Base-by-base conservation (phyloP, 495 filamentous ascomycete genomes). In the Hypoxylon intermedium region DNA sequence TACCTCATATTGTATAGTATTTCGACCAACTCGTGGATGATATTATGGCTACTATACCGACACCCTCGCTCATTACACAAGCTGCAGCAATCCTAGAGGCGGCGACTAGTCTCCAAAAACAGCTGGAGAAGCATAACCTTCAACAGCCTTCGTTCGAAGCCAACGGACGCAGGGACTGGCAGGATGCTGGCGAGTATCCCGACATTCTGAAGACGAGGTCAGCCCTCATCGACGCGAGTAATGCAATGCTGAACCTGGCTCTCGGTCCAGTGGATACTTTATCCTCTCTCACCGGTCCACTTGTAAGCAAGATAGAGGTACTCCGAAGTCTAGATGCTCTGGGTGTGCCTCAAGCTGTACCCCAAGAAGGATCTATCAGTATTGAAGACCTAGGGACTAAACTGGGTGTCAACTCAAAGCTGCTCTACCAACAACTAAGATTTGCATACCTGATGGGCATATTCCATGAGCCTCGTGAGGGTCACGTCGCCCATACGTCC, bases 391-490 rank as follows among this genome's bases (percentile, higher is more conserved):
- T 51, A 4, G 48, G 31, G 3, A 16, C 48, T 18, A 51, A 41
- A 30, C 3, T 51, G 11, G 21, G 36, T 18, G 33, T 30, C n/a
- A 19, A 51, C 13, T 18, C 19, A 2, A 40, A 6, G 20, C 12
- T 40, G 9, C n/a, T 51, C 21, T 20, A 13, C 12, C 19, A 51
- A 20, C 48, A 51, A 34, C 12, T 51, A 12, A 24, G 28, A 18
- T 51, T 51, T 12, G 48, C 48, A 12, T 51, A 51, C 12, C 21
- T 51, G 5, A 40, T 51, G 34, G 48, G 48, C 33, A 28, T 51
- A 18, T 51, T 51, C 36, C 15, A 41, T 12, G 48, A 51, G n/a
- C 48, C 48, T 30, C 34, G 9, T 1, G 48, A 51, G 13, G 48
- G 33, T 0, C 30, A 26, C n/a, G 48, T 51, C 9, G 48, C 48